Conservation (phyloP, 139 green algal species). For the Raphidocelis subcapitata region DNA sequence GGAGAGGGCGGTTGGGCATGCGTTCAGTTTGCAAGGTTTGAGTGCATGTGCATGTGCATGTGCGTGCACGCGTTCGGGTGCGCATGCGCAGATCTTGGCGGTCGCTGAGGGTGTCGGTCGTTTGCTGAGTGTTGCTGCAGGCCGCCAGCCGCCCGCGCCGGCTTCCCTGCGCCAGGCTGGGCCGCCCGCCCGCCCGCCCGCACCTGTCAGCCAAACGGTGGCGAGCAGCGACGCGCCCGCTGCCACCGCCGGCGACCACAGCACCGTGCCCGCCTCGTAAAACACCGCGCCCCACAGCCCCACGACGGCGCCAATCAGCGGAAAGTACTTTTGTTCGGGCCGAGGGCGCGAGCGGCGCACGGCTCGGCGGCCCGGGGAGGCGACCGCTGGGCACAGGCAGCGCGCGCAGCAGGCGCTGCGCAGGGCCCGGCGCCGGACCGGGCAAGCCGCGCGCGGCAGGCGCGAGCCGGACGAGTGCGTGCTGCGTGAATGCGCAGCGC, state of each 20-base stretch:
- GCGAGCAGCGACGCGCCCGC: conserved; percentile 32
- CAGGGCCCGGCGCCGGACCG: no score
- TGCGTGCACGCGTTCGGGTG: no score
- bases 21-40: background rate
- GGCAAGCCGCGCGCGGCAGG: no score
- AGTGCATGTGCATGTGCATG: background rate
- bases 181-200: background rate
- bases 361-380: no score
- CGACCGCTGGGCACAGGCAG: no score
- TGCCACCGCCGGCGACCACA: conserved; percentile 30
- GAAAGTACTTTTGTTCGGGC: conserved; percentile 37
- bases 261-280: conserved; percentile 24
- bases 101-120: no score
- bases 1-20: background rate
- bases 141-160: no score
- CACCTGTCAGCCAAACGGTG: conserved; percentile 45
- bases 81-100: no score
- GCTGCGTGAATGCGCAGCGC: background rate
- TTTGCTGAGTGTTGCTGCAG: no score
- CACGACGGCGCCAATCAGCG: conserved; percentile 40
- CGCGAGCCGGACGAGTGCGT: background rate
- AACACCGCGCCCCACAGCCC: conserved; percentile 47
- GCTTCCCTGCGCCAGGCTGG: no score
- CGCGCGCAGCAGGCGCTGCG: no score
- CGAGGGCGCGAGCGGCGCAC: no score